Evolutionary conservation across 768 basidiomycete species (phyloP), one percentile per base, ranked within the genome.

Genomic region (Rhizopogon vesiculosus): DNA sequence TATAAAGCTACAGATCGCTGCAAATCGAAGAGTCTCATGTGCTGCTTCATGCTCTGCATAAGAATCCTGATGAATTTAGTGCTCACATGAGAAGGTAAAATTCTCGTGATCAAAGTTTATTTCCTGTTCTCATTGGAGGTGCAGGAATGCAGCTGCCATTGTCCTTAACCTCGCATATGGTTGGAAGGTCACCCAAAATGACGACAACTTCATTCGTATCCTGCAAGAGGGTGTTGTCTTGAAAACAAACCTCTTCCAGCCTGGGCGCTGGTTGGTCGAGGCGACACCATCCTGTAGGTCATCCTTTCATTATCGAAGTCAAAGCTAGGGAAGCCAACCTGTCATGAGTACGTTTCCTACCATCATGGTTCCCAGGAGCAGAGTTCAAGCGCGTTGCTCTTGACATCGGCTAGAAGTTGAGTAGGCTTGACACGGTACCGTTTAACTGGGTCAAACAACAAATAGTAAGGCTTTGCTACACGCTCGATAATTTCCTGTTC

Each of bases 301-400:
- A 15, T 35, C 31, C 33, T 48, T 33, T 15, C 15, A 48, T 8
- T 31, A 31, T 18, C 29, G 7, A 1, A 6, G 13, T 46, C 5
- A 9, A 48, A 16, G 33, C 33, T 48, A 2, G 35, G 19, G 29
- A 19, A 35, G 13, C 13, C 19, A 35, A 48, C 45, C 25, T 33
- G 18, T 7, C 6, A 35, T 22, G 7, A 35, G 46, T 48, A 35
- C 46, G 46, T 48, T 48, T 48, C 22, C 38, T 66, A 10, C 65
- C 65, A 0, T 59, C 58, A 2, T 66, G 64, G 65, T 10, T 64
- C 13, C 65, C 65, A 7, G 59, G 62, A 15, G 62, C 61, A 2
- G 51, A 45, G 2, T 66, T 66, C 44, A 59, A 64, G 49, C 54
- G 42, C 25, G 56, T 9, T 28, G 62, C 62, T 7, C 49, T 41